Conservation (phyloP, 768 basidiomycete species). For the Suillus hirtellus region DNA sequence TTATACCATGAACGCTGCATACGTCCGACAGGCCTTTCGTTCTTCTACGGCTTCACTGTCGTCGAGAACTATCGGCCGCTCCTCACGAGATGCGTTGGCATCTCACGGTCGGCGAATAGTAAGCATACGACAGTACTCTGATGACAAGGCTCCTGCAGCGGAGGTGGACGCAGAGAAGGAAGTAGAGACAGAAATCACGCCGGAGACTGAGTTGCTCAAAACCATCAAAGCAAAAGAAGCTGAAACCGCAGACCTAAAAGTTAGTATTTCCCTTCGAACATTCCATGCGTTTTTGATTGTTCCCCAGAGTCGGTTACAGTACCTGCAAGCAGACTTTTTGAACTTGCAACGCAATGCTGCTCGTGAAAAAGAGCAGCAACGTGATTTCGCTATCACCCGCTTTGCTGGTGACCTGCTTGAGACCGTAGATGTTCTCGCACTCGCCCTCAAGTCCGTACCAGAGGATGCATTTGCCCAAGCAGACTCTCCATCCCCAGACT, state of each 20-base stretch:
- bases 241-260: conserved; percentile 83
- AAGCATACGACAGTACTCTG: conserved; percentile 57
- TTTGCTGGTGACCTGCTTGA: conserved; percentile 91
- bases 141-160: conserved; percentile 43
- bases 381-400: conserved; percentile 88
- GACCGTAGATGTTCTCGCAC: conserved; percentile 84
- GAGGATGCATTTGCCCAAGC: conserved; percentile 40
- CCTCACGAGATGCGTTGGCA: conserved; percentile 28
- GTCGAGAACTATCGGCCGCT: conserved; percentile 45
- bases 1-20: conserved; percentile 50
- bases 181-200: conserved; percentile 30
- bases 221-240: conserved; percentile 81
- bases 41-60: conserved; percentile 62
- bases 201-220: conserved; percentile 38
- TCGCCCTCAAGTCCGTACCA: conserved; percentile 83
- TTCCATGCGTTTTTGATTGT: conserved; percentile 12
- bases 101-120: conserved; percentile 29
- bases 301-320: conserved; percentile 79
- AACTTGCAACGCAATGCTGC: conserved; percentile 92
- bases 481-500: conserved; percentile 26
- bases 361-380: conserved; percentile 88
- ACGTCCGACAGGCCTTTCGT: conserved; percentile 54
- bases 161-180: conserved; percentile 28
- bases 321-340: conserved; percentile 92
- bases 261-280: conserved; percentile 38